Evolutionary conservation across 805 yeast species (phyloP).

Genomic region (Ogataea thermomethanolica): DNA sequence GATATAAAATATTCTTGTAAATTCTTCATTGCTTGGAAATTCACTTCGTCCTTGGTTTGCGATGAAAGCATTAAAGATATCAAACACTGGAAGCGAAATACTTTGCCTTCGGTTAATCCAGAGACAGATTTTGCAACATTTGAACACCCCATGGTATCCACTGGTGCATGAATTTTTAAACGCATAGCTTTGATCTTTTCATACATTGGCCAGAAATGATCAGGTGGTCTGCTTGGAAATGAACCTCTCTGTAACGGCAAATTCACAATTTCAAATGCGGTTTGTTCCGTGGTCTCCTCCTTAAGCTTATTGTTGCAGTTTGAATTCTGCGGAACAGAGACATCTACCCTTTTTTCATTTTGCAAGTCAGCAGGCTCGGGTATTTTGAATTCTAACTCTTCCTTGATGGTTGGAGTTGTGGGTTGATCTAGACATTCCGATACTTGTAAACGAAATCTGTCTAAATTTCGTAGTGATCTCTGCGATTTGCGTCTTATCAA

Average conservation of each 20-base stretch:
- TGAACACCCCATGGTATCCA: constrained; percentile 86
- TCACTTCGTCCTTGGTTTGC: constrained; percentile 88
- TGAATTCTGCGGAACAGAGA: background rate
- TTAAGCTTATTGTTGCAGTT: too few relatives aligned
- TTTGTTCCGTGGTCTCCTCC: too few relatives aligned
- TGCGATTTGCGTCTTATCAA: constrained; percentile 8
- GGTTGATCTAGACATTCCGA: too few relatives aligned
- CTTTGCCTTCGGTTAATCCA: constrained; percentile 34
- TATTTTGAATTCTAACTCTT: too few relatives aligned
- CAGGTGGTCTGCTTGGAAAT: constrained; percentile 24
- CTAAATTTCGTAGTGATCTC: background rate
- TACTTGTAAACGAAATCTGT: too few relatives aligned
- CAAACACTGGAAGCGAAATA: constrained; percentile 67
- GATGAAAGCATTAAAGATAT: constrained; percentile 83
- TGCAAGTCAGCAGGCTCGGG: too few relatives aligned
- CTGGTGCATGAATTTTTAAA: constrained; percentile 66
- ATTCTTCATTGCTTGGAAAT: constrained; percentile 63
- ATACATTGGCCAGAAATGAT: constrained; percentile 53
- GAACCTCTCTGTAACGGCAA: background rate
- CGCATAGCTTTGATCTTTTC: constrained; percentile 66
- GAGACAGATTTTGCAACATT: constrained; percentile 46
- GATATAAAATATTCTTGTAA: constrained; percentile 48
- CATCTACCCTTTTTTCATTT: too few relatives aligned
- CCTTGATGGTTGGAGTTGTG: too few relatives aligned
- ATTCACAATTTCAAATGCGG: too few relatives aligned